phyloP scores from a whole-genome alignment of 257 asterid genomes.

The Nicotiana attenuata region DNA sequence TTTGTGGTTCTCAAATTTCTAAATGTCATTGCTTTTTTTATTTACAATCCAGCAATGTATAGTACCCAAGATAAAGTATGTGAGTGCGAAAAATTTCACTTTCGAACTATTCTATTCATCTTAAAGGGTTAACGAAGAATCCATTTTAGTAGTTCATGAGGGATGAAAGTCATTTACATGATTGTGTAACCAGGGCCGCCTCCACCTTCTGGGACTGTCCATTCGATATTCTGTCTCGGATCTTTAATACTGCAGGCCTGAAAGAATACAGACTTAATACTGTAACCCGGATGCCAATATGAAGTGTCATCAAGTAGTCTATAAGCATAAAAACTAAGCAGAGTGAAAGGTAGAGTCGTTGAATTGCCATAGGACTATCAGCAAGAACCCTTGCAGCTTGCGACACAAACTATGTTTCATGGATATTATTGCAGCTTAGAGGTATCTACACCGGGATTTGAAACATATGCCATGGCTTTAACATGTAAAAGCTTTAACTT shows the following conservation, averaged over 20 bases:
- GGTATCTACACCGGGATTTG: background rate
- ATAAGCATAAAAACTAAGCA: background rate
- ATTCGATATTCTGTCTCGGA: conserved; percentile 80
- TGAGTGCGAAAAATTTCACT: background rate
- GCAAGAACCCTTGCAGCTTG: background rate
- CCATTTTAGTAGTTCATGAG: background rate
- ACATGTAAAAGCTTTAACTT: background rate
- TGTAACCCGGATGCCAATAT: background rate
- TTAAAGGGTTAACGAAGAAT: background rate
- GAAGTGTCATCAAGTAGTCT: background rate
- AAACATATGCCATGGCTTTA: background rate
- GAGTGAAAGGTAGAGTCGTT: background rate
- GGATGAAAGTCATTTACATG: conserved; percentile 40
- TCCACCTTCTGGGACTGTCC: conserved; percentile 98
- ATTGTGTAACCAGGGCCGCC: conserved; percentile 95
- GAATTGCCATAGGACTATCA: background rate
- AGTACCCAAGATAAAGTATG: background rate
- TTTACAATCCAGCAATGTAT: background rate
- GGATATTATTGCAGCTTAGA: background rate
- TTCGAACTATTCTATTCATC: background rate
- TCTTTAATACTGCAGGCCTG: conserved; percentile 98
- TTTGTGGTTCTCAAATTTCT: too few species aligned
- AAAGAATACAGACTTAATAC: background rate
- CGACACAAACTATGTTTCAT: background rate
- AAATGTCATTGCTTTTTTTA: too few species aligned